Conservation (phyloP, 2,329 filamentous ascomycete genomes). For the Plectosphaerella plurivora region DNA sequence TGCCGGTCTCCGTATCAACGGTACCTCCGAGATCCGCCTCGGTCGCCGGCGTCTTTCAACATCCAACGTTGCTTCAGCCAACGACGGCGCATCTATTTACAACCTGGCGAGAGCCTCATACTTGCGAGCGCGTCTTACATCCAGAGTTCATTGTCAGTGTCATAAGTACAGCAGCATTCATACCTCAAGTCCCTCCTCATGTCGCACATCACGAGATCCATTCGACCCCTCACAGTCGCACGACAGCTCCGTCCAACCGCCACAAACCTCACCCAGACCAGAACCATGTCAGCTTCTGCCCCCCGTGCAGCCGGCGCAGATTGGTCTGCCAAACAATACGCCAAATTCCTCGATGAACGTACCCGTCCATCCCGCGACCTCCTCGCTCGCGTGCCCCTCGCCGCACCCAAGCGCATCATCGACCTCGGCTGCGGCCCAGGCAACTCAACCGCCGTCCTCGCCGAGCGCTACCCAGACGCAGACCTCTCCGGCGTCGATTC, state of each 20-base stretch:
- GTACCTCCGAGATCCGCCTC: background rate
- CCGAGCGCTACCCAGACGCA: constrained; percentile 40
- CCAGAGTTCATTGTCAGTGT: background rate
- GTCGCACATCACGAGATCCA: background rate
- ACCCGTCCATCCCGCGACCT: constrained; percentile 50
- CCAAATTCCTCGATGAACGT: constrained; percentile 49
- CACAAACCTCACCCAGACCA: too few species aligned
- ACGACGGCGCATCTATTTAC: background rate
- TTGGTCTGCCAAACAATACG: constrained; percentile 55
- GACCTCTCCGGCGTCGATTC: constrained; percentile 48
- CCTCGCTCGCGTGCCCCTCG: constrained; percentile 38
- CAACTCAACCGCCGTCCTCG: constrained; percentile 50
- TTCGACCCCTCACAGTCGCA: background rate
- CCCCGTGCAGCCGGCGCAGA: constrained; percentile 16
- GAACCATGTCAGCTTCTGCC: background rate
- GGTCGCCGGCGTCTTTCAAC: background rate
- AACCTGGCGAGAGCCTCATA: background rate
- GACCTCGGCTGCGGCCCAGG: constrained; percentile 59
- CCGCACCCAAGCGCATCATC: constrained; percentile 37
- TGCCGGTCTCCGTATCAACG: background rate
- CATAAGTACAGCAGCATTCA: background rate
- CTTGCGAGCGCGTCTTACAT: background rate
- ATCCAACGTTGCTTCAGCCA: background rate
- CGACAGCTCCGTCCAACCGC: background rate
- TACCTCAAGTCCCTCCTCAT: background rate